Base-by-base conservation (phyloP, 1,284 basidiomycete species). In the Afroboletus lepidellus region DNA sequence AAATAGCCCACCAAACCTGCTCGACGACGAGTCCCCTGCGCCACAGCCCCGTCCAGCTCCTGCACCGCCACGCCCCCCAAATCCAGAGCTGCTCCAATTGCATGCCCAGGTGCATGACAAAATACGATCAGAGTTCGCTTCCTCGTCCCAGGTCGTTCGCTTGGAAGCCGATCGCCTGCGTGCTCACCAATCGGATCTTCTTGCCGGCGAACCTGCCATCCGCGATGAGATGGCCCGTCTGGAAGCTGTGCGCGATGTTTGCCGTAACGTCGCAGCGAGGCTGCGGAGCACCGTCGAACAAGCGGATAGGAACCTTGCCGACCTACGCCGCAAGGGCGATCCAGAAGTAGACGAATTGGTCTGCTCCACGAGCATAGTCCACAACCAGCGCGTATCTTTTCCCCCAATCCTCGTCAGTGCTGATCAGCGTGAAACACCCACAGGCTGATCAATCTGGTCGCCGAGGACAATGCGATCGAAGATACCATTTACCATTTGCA, bases 401-500 rank as follows among this genome's bases (percentile, higher is more conserved):
- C 38, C 50, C 25, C 9, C 50, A 33, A 50, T 36, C 13, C 43
- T 24, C n/a, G 12, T 50, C 48, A 20, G 39, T 33, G 41, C 56
- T 67, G 24, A 62, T 54, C 44, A 37, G 32, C 43, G 23, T 48
- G 36, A n/a, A n/a, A 20, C 32, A 42, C 23, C 18, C 41, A 46
- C 66, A 98, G 95, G 71, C 76, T 99, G 23, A 84, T 98, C 59
- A 92, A 97, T 67, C 78, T 99, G 21, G 87, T 98, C 8, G 94
- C 97, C n/a, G 97, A 99, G 69, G 97, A 99, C 70, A 94, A 95
- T 62, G 94, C 96, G 0, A 93, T 99, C 62, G 94, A 98, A 70
- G 97, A 99, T 71, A 96, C 96, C 24, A 89, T 98, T 55, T 99
- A 98, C 73, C 95, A 99, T 69, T 81, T 99, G 47, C 93, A 95